Evolutionary conservation across 495 filamentous ascomycete species (phyloP).

Genomic region (Penicillium subrubescens): DNA sequence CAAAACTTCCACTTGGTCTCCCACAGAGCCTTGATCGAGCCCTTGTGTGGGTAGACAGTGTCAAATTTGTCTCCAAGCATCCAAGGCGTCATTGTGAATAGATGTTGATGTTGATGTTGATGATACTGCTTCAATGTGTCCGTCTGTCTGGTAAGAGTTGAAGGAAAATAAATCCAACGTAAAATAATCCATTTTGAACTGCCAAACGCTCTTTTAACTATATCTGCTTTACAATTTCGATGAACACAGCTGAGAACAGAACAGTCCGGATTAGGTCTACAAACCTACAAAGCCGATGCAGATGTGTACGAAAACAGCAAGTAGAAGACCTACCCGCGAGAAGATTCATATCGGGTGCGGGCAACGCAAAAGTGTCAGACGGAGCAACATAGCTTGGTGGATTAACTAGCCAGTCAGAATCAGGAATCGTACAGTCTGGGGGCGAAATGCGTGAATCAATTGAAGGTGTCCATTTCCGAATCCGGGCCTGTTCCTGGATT

Average conservation of each 20-base stretch:
- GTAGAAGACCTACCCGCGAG: neutral
- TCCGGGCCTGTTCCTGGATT: slow-evolving; percentile 9
- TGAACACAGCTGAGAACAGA: slow-evolving; percentile 4
- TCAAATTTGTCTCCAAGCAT: slow-evolving; percentile 43
- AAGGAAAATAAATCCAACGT: neutral
- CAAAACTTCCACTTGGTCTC: slow-evolving; percentile 79
- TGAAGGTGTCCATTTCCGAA: slow-evolving; percentile 6
- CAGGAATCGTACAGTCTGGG: no score
- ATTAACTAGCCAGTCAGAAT: neutral
- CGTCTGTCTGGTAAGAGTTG: neutral
- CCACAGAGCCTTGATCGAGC: slow-evolving; percentile 74
- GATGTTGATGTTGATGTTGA: neutral
- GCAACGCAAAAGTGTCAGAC: neutral
- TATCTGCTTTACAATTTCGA: neutral
- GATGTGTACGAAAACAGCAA: slow-evolving; percentile 21
- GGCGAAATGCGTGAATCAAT: no score
- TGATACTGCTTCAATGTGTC: neutral
- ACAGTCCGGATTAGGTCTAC: neutral
- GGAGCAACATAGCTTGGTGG: neutral
- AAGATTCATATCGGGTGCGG: neutral
- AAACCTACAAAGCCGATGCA: neutral
- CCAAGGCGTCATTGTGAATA: slow-evolving; percentile 32
- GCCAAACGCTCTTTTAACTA: neutral
- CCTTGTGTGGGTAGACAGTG: slow-evolving; percentile 59
- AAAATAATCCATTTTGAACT: neutral